A percentile compares a stretch with the other conserved stretches of the same genome.
These are phyloP conservation scores for Volvariella volvacea DNA, from an alignment of 1,284 basidiomycete genomes.

Conservation along the genomic window DNA sequence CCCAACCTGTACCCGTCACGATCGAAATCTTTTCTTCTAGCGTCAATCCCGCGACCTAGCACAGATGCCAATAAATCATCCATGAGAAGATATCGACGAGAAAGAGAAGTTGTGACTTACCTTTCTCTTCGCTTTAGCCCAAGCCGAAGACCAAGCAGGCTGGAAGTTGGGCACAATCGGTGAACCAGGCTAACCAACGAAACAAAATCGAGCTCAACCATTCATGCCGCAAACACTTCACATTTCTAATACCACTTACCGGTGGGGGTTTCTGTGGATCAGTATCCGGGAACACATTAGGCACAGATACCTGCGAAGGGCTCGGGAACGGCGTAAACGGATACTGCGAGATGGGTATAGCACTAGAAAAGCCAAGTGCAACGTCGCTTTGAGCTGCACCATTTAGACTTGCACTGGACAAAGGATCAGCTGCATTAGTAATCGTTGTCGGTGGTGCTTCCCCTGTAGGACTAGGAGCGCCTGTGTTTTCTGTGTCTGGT, in stretches of 20 bases:
- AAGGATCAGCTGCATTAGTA: no score
- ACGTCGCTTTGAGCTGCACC: no score
- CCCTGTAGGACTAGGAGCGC: no score
- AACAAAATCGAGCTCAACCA: no score
- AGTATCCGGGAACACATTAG: slow-evolving; percentile 33
- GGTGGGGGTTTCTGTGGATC: slow-evolving; percentile 38
- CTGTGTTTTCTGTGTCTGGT: no score
- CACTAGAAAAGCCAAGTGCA: no score
- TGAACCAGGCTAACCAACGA: slow-evolving; percentile 25
- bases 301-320: slow-evolving; percentile 31
- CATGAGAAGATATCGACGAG: background rate
- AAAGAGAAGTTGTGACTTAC: slow-evolving; percentile 1
- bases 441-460: no score
- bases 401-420: no score
- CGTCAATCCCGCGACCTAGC: slow-evolving; percentile 34
- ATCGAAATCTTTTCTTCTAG: slow-evolving; percentile 48
- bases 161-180: slow-evolving; percentile 41
- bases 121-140: slow-evolving; percentile 34
- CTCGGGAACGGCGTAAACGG: slow-evolving; percentile 28
- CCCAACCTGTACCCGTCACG: slow-evolving; percentile 53
- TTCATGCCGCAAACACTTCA: no score
- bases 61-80: no score
- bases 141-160: slow-evolving; percentile 44
- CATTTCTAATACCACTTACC: no score
- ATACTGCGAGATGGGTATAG: no score